Percentiles rank a stretch among this genome's conserved stretches.
These are phyloP conservation scores for Fusarium virguliforme DNA, from an alignment of 2,329 filamentous ascomycete genomes.

Conservation along the genomic window DNA sequence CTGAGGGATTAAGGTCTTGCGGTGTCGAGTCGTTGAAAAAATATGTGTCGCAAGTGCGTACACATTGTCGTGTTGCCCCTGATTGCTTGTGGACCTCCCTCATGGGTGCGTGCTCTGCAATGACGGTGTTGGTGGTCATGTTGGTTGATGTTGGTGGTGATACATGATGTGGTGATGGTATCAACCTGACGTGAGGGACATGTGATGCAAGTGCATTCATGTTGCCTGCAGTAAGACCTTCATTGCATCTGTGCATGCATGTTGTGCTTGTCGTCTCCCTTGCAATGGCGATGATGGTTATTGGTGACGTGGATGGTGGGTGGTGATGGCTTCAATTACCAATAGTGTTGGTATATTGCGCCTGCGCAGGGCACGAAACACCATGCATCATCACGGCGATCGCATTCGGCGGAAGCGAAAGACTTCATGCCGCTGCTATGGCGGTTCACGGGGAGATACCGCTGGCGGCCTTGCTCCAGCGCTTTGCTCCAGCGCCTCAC, in stretches of 20 bases:
- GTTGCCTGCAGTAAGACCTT: neutral
- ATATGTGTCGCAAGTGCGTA: neutral
- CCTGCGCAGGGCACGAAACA: slow-evolving; percentile 28
- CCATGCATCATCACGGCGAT: slow-evolving; percentile 22
- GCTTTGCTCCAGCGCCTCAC: neutral
- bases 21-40: neutral
- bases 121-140: neutral
- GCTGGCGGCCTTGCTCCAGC: slow-evolving; percentile 14
- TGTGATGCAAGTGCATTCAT: slow-evolving; percentile 25
- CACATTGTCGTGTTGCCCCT: neutral
- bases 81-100: neutral
- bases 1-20: slow-evolving; percentile 1
- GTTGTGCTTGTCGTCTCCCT: neutral
- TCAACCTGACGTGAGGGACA: neutral
- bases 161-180: neutral
- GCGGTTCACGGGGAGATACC: slow-evolving; percentile 3
- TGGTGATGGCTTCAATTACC: slow-evolving; percentile 25
- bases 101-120: neutral
- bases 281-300: neutral
- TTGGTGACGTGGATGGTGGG: slow-evolving; percentile 13
- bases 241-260: neutral
- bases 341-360: slow-evolving; percentile 3
- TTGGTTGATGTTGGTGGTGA: neutral
- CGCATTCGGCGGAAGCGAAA: slow-evolving; percentile 8
- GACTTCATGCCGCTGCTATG: slow-evolving; percentile 23